A percentile compares a stretch with the other conserved stretches of the same genome.
These are phyloP conservation scores for Bocquillonia castaneifolia DNA, from an alignment of 441 rosid species.

Conservation along the genomic window DNA sequence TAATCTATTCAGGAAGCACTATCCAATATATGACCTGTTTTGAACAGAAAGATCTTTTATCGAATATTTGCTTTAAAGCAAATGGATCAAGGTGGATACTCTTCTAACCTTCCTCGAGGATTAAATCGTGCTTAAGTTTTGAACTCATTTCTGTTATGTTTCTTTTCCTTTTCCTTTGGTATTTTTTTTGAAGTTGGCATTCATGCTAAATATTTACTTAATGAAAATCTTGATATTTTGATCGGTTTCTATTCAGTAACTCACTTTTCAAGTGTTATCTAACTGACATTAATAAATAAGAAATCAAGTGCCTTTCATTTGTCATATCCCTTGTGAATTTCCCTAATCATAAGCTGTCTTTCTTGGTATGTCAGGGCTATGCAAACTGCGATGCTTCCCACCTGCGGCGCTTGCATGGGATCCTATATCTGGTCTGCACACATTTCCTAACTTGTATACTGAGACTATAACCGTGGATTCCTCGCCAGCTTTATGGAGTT, in stretches of 20 bases:
- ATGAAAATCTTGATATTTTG: background rate
- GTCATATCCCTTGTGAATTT: slow-evolving; percentile 1
- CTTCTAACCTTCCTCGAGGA: background rate
- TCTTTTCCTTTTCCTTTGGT: background rate
- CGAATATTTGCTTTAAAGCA: background rate
- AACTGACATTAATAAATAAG: too few relatives aligned
- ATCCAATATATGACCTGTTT: background rate
- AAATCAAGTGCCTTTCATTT: background rate
- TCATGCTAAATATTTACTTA: background rate
- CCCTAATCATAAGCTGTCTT: slow-evolving; percentile 10
- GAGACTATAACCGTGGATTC: slow-evolving; percentile 73
- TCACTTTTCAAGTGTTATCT: background rate
- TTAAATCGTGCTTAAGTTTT: background rate
- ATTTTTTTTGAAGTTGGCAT: background rate
- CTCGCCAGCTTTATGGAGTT: slow-evolving; percentile 74
- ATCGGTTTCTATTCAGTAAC: background rate
- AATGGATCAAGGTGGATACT: background rate
- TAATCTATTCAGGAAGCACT: background rate
- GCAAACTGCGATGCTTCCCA: slow-evolving; percentile 96
- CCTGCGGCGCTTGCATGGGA: slow-evolving; percentile 98
- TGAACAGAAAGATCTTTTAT: background rate
- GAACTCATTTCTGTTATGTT: background rate
- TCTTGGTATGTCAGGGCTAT: slow-evolving; percentile 56
- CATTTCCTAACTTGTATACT: slow-evolving; percentile 62
- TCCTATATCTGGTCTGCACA: slow-evolving; percentile 68